Percentiles rank a stretch among this genome's conserved stretches.
phyloP scores from a whole-genome alignment of 768 basidiomycete species.

The Rhodotorula graminis region DNA sequence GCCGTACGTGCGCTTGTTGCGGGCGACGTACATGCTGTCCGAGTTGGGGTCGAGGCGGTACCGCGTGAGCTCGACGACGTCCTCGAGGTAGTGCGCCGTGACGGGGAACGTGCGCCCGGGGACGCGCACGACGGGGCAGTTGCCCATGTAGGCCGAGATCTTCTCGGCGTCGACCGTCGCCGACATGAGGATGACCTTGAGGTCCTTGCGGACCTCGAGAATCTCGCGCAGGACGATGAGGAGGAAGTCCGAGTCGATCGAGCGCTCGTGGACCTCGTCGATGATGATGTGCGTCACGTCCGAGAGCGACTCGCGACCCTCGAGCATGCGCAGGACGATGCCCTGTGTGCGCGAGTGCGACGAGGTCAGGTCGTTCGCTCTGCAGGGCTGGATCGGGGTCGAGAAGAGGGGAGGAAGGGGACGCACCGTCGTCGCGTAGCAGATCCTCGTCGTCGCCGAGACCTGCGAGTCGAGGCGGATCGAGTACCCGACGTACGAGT shows the following conservation, averaged over 20 bases:
- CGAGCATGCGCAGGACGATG: slow-evolving; percentile 94
- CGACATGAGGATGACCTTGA: slow-evolving; percentile 98
- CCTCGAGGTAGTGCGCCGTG: slow-evolving; percentile 76
- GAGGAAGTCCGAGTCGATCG: slow-evolving; percentile 94
- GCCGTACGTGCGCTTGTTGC: slow-evolving; percentile 34
- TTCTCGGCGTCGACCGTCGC: slow-evolving; percentile 90
- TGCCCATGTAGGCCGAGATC: slow-evolving; percentile 81
- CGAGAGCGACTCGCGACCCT: slow-evolving; percentile 78
- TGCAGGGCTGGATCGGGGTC: too few species aligned
- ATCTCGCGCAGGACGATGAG: slow-evolving; percentile 86
- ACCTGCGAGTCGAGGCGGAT: slow-evolving; percentile 67
- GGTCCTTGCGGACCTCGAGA: slow-evolving; percentile 65
- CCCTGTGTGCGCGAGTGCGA: slow-evolving; percentile 49
- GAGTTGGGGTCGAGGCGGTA: slow-evolving; percentile 40
- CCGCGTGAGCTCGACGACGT: slow-evolving; percentile 70
- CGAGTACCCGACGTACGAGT: slow-evolving; percentile 86
- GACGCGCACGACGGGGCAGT: slow-evolving; percentile 71
- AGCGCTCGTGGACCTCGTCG: slow-evolving; percentile 95
- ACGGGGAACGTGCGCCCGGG: slow-evolving; percentile 96
- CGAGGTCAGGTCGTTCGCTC: neutral
- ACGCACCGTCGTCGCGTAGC: slow-evolving; percentile 44
- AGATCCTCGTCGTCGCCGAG: slow-evolving; percentile 35
- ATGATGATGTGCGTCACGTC: slow-evolving; percentile 95
- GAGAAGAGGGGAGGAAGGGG: too few species aligned
- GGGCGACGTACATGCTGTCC: slow-evolving; percentile 60